These are phyloP conservation scores for Madurella mycetomatis DNA, from an alignment of 2,329 filamentous ascomycete species.

Conservation along the genomic window DNA sequence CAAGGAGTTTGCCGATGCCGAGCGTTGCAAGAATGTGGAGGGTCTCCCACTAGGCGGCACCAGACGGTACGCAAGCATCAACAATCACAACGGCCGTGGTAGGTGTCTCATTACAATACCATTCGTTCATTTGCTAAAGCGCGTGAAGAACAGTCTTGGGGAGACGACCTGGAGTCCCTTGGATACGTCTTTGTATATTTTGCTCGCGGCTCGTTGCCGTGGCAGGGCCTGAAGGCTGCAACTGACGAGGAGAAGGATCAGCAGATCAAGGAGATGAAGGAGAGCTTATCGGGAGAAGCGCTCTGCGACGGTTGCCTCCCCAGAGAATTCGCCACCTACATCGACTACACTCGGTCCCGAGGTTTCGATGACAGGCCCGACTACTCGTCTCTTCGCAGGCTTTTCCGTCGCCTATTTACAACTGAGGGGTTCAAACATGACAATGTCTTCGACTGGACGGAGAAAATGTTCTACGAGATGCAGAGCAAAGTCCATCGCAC, in stretches of 20 bases:
- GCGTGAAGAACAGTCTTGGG: conserved; percentile 76
- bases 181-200: conserved; percentile 99
- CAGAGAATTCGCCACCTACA: conserved; percentile 70
- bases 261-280: conserved; percentile 6
- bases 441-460: conserved; percentile 74
- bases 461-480: conserved; percentile 17
- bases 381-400: conserved; percentile 71
- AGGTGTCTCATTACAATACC: conserved; percentile 37
- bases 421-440: conserved; percentile 71
- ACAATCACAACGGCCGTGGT: conserved; percentile 92
- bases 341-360: conserved; percentile 70
- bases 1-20: conserved; percentile 98
- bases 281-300: conserved; percentile 60
- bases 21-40: conserved; percentile 61
- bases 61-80: conserved; percentile 94
- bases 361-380: conserved; percentile 72
- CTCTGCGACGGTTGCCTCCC: conserved; percentile 67
- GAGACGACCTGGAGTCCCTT: conserved; percentile 97
- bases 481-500: not conserved
- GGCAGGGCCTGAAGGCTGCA: not conserved
- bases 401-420: conserved; percentile 69
- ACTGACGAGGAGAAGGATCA: conserved; percentile 76
- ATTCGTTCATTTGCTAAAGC: conserved; percentile 23
- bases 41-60: conserved; percentile 89
- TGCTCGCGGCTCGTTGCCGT: conserved; percentile 35